Evolutionary conservation across 768 basidiomycete genomes (phyloP), one percentile per base, ranked within the genome.

Genomic region (Daedaleopsis nitida): DNA sequence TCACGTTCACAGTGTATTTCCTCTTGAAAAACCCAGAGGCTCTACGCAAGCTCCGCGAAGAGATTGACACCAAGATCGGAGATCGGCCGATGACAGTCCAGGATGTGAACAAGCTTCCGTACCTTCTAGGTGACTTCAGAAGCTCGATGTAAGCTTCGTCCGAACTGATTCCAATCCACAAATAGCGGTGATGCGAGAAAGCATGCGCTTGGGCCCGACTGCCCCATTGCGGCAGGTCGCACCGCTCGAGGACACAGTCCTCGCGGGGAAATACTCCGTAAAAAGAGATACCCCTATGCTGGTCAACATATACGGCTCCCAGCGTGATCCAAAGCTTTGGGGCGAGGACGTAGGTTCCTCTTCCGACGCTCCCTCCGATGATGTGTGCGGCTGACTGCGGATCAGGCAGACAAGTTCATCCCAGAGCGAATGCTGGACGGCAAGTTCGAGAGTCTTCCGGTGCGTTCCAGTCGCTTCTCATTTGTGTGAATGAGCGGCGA

Each of bases 351-450:
- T 80, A 55, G 47, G 76, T 74, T 24, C 4, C n/a, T 32, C 7
- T 32, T 7, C 27, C 27, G n/a, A 17, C 16, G 59, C 63, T 32
- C 13, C 23, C 35, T 51, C 44, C 43, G 10, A 32, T 32, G 34
- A 17, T 45, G 39, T 14, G 14, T 23, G 9, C 11, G 5, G 27
- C 27, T 47, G 13, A 10, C 21, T 42, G 1, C n/a, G n/a, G 16
- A 3, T 12, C 52, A 74, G 69, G 69, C 77, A 6, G 69, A 77
- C 14, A 72, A 77, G 52, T 81, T 80, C 70, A 68, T 64, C 14
- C 81, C 81, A 0, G 81, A 81, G 62, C 72, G 81, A 12, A 81
- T 83, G 81, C 62, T 82, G 21, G 77, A 80, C 63, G 80, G 78
- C 3, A 77, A 77, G 59, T 83, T 80, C 64, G 80, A 80, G 62